These are phyloP conservation scores for Dothideomycetes sp. DNA, from an alignment of 2,329 filamentous ascomycete species.

Conservation along the genomic window DNA sequence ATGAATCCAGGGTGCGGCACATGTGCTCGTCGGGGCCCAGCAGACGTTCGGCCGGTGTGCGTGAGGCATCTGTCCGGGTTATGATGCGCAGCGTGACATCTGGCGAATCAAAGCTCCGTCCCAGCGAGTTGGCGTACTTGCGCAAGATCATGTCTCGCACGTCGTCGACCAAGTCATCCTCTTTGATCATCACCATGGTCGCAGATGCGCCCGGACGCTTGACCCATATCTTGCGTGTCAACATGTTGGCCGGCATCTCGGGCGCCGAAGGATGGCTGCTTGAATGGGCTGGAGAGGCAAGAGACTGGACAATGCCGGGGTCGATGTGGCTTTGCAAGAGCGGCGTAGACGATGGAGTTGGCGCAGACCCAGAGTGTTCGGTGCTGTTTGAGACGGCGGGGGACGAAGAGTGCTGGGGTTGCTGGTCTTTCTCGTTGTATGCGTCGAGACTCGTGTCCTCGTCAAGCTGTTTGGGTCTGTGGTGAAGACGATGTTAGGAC, in stretches of 20 bases:
- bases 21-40: constrained; percentile 83
- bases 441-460: too few species aligned
- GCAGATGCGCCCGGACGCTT: constrained; percentile 75
- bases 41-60: constrained; percentile 44
- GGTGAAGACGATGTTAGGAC: too few species aligned
- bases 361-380: too few species aligned
- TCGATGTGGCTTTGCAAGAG: constrained; percentile 1
- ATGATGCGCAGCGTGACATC: constrained; percentile 73
- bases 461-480: too few species aligned
- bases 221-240: constrained; percentile 85
- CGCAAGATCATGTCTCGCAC: constrained; percentile 82
- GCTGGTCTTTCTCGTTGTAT: too few species aligned
- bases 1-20: constrained; percentile 63
- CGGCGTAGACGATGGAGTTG: constrained; percentile 3
- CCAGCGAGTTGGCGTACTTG: constrained; percentile 90
- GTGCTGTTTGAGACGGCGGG: too few species aligned
- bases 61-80: constrained; percentile 38
- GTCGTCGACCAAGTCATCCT: constrained; percentile 90
- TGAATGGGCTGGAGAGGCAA: constrained; percentile 5
- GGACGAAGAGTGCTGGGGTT: too few species aligned
- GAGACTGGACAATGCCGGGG: constrained; percentile 1
- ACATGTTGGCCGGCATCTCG: constrained; percentile 34
- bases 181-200: constrained; percentile 72
- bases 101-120: constrained; percentile 78
- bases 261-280: background rate